These are phyloP conservation scores for Rhizophora apiculata DNA, from an alignment of 345 rosid genomes.

Conservation along the genomic window DNA sequence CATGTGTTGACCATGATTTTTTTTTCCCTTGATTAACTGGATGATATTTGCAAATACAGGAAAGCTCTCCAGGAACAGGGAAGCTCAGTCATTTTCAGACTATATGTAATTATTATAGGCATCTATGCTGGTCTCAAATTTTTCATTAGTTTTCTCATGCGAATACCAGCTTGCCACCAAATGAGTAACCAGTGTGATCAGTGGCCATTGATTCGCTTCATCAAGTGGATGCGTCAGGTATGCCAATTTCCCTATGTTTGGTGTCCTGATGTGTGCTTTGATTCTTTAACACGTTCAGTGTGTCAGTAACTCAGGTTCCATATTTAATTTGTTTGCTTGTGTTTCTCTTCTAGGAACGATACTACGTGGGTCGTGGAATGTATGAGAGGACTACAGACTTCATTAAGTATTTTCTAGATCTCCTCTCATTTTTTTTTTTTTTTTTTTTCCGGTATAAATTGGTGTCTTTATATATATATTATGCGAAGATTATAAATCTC, in stretches of 20 bases:
- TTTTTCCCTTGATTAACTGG: constrained; percentile 4
- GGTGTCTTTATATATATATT: no score
- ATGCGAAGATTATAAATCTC: no score
- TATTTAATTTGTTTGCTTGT: constrained; percentile 12
- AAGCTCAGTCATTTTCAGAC: constrained; percentile 44
- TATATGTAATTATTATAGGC: constrained; percentile 71
- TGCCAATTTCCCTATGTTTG: constrained; percentile 8
- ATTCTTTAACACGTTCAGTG: constrained; percentile 4
- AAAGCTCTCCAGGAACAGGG: constrained; percentile 60
- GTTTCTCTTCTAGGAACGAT: constrained; percentile 57
- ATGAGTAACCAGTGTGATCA: constrained; percentile 77
- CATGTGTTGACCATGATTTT: constrained; percentile 3
- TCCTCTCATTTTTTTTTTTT: constrained; percentile 4
- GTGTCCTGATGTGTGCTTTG: not conserved
- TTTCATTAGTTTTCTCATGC: constrained; percentile 82
- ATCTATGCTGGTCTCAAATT: constrained; percentile 81
- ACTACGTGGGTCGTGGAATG: constrained; percentile 97
- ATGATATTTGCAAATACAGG: constrained; percentile 43
- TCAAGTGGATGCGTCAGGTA: constrained; percentile 99
- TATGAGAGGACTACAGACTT: constrained; percentile 88
- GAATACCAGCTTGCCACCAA: constrained; percentile 75
- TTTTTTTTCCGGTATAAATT: not conserved
- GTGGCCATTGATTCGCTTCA: constrained; percentile 68
- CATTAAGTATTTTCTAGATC: constrained; percentile 53
- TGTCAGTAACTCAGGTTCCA: no score